phyloP scores from a whole-genome alignment of 345 rosid species.

The Isatis tinctoria region DNA sequence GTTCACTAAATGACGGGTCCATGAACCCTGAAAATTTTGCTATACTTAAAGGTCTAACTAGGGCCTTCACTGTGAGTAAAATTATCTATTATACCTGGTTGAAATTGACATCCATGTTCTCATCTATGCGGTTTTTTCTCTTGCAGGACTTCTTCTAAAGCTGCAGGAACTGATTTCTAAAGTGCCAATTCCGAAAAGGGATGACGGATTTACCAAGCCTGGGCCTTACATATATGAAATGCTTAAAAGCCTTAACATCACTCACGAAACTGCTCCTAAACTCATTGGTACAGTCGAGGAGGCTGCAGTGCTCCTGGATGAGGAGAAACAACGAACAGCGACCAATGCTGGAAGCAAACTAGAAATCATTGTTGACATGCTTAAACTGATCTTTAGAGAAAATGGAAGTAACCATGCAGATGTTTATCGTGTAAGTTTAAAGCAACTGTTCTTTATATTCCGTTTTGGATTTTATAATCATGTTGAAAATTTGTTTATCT shows the following conservation, averaged over 20 bases:
- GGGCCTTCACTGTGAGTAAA: slow-evolving; percentile 2
- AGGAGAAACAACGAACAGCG: slow-evolving; percentile 59
- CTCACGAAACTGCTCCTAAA: slow-evolving; percentile 67
- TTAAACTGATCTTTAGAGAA: slow-evolving; percentile 68
- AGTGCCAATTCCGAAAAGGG: slow-evolving; percentile 69
- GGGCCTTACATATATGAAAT: slow-evolving; percentile 86
- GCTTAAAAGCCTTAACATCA: slow-evolving; percentile 76
- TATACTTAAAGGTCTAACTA: slow-evolving; percentile 69
- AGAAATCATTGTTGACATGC: slow-evolving; percentile 67
- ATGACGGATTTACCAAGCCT: slow-evolving; percentile 84
- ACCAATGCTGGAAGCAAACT: slow-evolving; percentile 56
- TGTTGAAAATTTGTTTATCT: slow-evolving; percentile 1
- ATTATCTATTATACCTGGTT: background rate
- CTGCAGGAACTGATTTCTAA: slow-evolving; percentile 83
- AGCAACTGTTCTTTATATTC: slow-evolving; percentile 11
- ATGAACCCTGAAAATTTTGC: slow-evolving; percentile 84
- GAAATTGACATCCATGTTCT: background rate
- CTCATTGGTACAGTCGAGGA: slow-evolving; percentile 67
- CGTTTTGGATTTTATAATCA: background rate
- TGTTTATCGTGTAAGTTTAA: slow-evolving; percentile 70
- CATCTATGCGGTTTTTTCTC: slow-evolving; percentile 14
- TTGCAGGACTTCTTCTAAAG: slow-evolving; percentile 84
- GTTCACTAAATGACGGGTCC: slow-evolving; percentile 59
- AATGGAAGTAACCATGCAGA: slow-evolving; percentile 53
- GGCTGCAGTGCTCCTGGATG: slow-evolving; percentile 67